A percentile compares a stretch with the other conserved stretches of the same genome.
Evolutionary conservation across 2,329 filamentous ascomycete genomes (phyloP).

Genomic region (Nemania serpens): DNA sequence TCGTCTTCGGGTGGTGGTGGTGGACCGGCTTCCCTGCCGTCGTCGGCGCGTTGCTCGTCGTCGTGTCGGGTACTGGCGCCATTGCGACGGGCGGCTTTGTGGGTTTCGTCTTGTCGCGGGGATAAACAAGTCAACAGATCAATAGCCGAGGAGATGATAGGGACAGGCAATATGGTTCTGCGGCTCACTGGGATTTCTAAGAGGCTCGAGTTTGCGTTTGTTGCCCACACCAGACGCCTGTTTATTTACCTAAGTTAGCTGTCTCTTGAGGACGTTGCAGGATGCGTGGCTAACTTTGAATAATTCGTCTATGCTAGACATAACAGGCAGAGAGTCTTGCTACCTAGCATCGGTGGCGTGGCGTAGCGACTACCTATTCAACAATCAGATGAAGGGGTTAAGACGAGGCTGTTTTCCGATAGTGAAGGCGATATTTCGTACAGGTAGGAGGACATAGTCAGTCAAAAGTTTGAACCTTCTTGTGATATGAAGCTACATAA

Average conservation of each 20-base stretch:
- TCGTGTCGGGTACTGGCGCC: constrained; percentile 49
- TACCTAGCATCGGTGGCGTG: not conserved
- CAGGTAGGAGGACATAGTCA: too few relatives aligned
- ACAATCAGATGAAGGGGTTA: not conserved
- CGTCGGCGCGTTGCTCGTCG: constrained; percentile 43
- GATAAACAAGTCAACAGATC: not conserved
- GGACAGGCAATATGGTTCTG: not conserved
- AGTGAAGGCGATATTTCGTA: too few relatives aligned
- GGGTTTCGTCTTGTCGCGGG: constrained; percentile 57
- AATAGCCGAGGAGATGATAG: not conserved
- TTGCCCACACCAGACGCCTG: constrained; percentile 49
- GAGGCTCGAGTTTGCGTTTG: constrained; percentile 67
- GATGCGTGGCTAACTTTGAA: constrained; percentile 52
- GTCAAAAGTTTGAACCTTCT: too few relatives aligned
- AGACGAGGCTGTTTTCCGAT: too few relatives aligned
- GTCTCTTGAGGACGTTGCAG: not conserved
- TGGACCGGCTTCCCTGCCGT: constrained; percentile 54
- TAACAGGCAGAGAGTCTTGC: constrained; percentile 35
- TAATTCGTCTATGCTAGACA: constrained; percentile 64
- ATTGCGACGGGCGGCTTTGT: constrained; percentile 65
- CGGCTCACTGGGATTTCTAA: constrained; percentile 65
- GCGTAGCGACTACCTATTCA: not conserved
- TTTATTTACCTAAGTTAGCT: constrained; percentile 25
- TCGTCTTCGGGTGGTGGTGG: constrained; percentile 56
- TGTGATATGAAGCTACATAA: too few relatives aligned